phyloP scores from a whole-genome alignment of 177 flowering plant genomes.

The Telopea speciosissima region DNA sequence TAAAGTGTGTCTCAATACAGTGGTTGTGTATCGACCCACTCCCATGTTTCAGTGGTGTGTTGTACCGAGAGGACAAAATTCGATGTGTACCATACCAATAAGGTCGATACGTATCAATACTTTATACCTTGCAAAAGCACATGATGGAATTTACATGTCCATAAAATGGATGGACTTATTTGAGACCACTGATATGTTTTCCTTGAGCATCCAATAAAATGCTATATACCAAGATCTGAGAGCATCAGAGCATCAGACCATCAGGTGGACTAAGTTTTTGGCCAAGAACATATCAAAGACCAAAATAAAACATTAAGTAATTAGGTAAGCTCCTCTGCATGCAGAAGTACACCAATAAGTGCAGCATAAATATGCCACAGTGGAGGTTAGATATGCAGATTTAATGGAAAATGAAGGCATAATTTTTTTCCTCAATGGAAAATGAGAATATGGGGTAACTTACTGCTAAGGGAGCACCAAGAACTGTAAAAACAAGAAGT shows the following conservation, averaged over 20 bases:
- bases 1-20: no score
- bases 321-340: neutral
- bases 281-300: neutral
- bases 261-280: neutral
- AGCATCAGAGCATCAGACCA: no score
- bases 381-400: neutral
- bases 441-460: slow-evolving; percentile 25
- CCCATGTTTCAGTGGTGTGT: no score
- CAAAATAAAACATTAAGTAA: neutral
- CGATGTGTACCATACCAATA: no score
- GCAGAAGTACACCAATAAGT: neutral
- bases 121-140: no score
- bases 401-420: neutral
- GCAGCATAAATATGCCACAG: neutral
- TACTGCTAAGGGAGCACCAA: slow-evolving; percentile 92
- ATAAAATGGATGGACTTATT: neutral
- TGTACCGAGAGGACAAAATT: no score
- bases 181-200: neutral
- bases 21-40: no score
- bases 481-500: slow-evolving; percentile 56
- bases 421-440: neutral
- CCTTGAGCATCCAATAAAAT: neutral
- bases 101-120: no score
- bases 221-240: neutral
- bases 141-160: neutral